Conservation (phyloP, 176 grass and related monocot genomes). For the Aechmea fasciata region DNA sequence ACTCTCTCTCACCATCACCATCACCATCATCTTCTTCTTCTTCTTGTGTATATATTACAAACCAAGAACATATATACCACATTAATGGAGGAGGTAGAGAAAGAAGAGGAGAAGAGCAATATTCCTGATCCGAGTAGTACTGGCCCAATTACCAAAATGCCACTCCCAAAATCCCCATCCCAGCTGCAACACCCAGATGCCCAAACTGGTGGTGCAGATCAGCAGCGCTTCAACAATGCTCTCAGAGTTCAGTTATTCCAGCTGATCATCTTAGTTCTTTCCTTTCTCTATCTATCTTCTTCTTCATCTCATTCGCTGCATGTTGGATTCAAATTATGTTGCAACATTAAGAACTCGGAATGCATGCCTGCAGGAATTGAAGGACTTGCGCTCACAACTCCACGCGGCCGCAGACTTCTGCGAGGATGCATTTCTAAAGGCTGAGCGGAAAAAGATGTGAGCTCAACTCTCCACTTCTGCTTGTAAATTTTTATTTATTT, state of each 20-base stretch:
- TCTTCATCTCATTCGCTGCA: background rate
- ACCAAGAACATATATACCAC: background rate
- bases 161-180: slow-evolving; percentile 7
- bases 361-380: slow-evolving; percentile 44
- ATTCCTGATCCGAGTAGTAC: background rate
- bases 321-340: background rate
- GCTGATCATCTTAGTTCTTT: background rate
- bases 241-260: slow-evolving; percentile 29
- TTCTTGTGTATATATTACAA: background rate
- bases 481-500: too few species aligned
- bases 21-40: background rate
- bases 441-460: slow-evolving; percentile 58
- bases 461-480: background rate
- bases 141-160: slow-evolving; percentile 1
- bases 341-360: background rate
- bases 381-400: slow-evolving; percentile 74
- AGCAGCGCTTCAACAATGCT: slow-evolving; percentile 38
- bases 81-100: background rate
- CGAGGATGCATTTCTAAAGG: slow-evolving; percentile 54
- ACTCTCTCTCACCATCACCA: background rate
- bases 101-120: background rate
- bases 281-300: background rate
- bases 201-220: background rate
- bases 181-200: background rate
- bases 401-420: slow-evolving; percentile 71